These are phyloP conservation scores for Croton laevigatus DNA, from an alignment of 441 rosid species.

Conservation along the genomic window DNA sequence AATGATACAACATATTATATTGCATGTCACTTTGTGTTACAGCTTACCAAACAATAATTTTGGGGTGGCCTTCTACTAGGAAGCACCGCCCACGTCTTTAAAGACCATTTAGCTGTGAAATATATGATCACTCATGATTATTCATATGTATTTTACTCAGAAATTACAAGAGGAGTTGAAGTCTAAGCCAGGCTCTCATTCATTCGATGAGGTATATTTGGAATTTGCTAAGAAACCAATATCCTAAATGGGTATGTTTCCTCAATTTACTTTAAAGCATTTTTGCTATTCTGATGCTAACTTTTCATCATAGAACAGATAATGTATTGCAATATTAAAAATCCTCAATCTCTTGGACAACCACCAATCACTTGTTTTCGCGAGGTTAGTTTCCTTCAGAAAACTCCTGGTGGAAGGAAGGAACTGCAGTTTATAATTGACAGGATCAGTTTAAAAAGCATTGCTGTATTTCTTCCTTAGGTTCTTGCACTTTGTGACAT, in stretches of 20 bases:
- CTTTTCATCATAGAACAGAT: constrained; percentile 48
- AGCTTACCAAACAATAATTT: too few relatives aligned
- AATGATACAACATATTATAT: too few relatives aligned
- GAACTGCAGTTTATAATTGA: constrained; percentile 1
- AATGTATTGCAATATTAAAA: constrained; percentile 91
- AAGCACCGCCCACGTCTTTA: too few relatives aligned
- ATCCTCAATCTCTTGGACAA: constrained; percentile 97
- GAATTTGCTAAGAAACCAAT: too few relatives aligned
- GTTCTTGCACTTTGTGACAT: constrained; percentile 95
- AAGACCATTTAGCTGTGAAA: too few relatives aligned
- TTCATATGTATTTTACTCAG: too few relatives aligned
- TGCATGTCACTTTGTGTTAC: too few relatives aligned
- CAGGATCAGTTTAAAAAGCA: constrained; percentile 18
- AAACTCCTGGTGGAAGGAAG: constrained; percentile 3
- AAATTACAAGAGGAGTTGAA: constrained; percentile 69
- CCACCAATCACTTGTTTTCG: constrained; percentile 90
- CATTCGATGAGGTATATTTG: constrained; percentile 76
- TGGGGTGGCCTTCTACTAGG: too few relatives aligned
- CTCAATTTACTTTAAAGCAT: neutral
- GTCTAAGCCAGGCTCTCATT: constrained; percentile 58
- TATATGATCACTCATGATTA: too few relatives aligned
- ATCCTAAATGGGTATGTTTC: neutral
- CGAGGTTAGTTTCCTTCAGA: constrained; percentile 47
- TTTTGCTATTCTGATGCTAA: constrained; percentile 1
- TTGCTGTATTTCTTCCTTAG: constrained; percentile 39